These are phyloP conservation scores for Nothophaeocryptopus gaeumannii DNA, from an alignment of 2,329 filamentous ascomycete species.

Conservation along the genomic window DNA sequence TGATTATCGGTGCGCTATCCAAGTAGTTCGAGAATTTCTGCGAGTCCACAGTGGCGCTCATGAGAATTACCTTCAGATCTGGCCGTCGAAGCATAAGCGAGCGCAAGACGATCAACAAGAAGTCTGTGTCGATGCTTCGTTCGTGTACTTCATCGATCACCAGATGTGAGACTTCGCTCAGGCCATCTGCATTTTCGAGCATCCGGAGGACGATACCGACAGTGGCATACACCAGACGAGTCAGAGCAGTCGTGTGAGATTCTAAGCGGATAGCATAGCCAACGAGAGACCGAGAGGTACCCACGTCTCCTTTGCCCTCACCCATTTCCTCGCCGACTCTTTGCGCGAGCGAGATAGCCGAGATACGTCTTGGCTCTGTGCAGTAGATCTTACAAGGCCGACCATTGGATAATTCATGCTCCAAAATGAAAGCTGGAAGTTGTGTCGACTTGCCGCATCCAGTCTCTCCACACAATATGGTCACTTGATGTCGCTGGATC, in stretches of 20 bases:
- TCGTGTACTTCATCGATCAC: constrained; percentile 98
- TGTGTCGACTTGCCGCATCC: constrained; percentile 98
- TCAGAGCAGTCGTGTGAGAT: constrained; percentile 77
- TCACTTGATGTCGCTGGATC: constrained; percentile 76
- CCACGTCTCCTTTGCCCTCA: constrained; percentile 76
- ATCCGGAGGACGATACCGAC: constrained; percentile 95
- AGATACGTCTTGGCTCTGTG: constrained; percentile 92
- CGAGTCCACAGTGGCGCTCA: constrained; percentile 96
- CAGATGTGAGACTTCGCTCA: constrained; percentile 86
- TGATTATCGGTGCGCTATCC: constrained; percentile 78
- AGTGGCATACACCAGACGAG: constrained; percentile 83
- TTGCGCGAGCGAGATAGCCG: constrained; percentile 87
- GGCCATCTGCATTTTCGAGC: constrained; percentile 83
- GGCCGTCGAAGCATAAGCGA: constrained; percentile 72
- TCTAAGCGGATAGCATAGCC: constrained; percentile 94
- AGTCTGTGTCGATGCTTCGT: constrained; percentile 93
- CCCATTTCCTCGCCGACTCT: constrained; percentile 94
- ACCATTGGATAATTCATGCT: constrained; percentile 79
- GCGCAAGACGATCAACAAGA: constrained; percentile 86
- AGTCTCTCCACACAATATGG: constrained; percentile 94
- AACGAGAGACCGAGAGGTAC: constrained; percentile 77
- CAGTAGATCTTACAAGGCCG: constrained; percentile 89
- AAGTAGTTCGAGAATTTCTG: constrained; percentile 88
- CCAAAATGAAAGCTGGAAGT: constrained; percentile 88
- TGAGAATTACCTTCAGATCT: constrained; percentile 87